phyloP scores from a whole-genome alignment of 305 asterid genomes.

The Fraxinus dipetala region DNA sequence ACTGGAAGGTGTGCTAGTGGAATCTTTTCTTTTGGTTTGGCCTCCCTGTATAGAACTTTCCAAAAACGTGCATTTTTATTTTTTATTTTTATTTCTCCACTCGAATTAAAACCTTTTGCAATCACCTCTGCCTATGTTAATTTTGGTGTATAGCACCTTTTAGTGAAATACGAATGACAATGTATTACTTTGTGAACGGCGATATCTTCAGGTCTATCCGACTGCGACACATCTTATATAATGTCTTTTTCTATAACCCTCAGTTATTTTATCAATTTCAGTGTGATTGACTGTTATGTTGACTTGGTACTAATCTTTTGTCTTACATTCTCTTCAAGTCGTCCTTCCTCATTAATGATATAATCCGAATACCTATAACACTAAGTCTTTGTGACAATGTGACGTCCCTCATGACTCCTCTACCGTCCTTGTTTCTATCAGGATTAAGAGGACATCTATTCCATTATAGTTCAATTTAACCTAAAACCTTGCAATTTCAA shows the following conservation, averaged over 20 bases:
- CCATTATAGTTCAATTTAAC: not conserved
- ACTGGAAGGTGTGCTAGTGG: not conserved
- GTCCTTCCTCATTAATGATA: not conserved
- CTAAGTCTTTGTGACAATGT: not conserved
- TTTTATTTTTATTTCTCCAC: not conserved
- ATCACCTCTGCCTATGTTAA: not conserved
- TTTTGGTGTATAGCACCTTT: not conserved
- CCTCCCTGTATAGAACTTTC: not conserved
- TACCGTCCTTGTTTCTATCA: not conserved
- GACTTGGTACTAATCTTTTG: not conserved
- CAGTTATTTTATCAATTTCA: not conserved
- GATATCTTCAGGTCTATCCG: not conserved
- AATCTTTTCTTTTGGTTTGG: not conserved
- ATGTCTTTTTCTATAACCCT: not conserved
- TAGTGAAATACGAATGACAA: not conserved
- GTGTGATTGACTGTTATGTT: not conserved
- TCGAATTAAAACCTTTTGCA: not conserved
- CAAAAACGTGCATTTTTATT: not conserved
- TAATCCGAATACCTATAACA: not conserved
- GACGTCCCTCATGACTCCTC: not conserved
- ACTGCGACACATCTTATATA: not conserved
- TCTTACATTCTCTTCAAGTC: not conserved
- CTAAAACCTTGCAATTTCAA: not conserved
- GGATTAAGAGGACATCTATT: not conserved
- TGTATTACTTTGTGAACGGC: not conserved